Evolutionary conservation across 2,329 filamentous ascomycete species (phyloP).

Genomic region (Blumeria hordei): DNA sequence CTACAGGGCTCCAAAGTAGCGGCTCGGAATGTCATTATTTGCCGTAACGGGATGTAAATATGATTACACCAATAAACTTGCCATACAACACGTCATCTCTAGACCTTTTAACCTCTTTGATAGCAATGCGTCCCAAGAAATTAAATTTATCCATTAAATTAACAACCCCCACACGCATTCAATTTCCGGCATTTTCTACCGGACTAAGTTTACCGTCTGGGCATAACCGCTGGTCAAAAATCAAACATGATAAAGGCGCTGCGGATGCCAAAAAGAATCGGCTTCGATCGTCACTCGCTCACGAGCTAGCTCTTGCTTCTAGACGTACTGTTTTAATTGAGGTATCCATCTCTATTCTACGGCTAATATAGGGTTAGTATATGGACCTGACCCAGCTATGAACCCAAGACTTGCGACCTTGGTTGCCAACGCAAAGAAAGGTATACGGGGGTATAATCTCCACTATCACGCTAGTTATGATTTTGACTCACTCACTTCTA

Average conservation of each 20-base stretch:
- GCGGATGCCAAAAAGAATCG: slow-evolving; percentile 60
- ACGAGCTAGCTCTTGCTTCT: slow-evolving; percentile 50
- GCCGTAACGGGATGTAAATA: too few species aligned
- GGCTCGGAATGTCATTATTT: too few species aligned
- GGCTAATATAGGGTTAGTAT: slow-evolving; percentile 24
- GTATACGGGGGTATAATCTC: slow-evolving; percentile 17
- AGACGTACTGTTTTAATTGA: slow-evolving; percentile 29
- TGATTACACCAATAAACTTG: too few species aligned
- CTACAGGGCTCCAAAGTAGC: too few species aligned
- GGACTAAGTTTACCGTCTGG: slow-evolving; percentile 29
- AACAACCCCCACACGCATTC: too few species aligned
- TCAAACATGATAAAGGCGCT: slow-evolving; percentile 80
- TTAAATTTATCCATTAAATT: too few species aligned
- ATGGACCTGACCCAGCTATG: slow-evolving; percentile 44
- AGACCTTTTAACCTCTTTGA: too few species aligned
- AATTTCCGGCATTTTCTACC: slow-evolving; percentile 17
- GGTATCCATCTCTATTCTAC: too few species aligned
- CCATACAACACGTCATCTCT: too few species aligned
- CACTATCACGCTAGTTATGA: background rate
- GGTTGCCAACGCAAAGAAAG: slow-evolving; percentile 57
- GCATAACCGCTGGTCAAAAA: slow-evolving; percentile 89
- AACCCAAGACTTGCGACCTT: slow-evolving; percentile 57
- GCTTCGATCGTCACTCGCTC: slow-evolving; percentile 40
- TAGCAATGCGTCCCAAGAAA: too few species aligned
- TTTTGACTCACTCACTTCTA: slow-evolving; percentile 8